Evolutionary conservation across 257 asterid genomes (phyloP).

Genomic region (Paraleonurus japonicus): DNA sequence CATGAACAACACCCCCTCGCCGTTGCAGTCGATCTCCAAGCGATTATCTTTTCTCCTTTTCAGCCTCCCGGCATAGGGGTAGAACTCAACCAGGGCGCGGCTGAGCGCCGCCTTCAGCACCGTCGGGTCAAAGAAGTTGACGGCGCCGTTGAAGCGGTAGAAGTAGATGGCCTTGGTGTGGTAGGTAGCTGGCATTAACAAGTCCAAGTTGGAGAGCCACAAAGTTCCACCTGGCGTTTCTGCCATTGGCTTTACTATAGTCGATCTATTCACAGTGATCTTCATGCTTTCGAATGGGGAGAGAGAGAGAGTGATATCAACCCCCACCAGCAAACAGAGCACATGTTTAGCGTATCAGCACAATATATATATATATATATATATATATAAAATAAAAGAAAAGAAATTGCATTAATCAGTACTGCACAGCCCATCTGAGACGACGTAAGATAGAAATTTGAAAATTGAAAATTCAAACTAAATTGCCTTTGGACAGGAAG

Average conservation of each 20-base stretch:
- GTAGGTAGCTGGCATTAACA: constrained; percentile 33
- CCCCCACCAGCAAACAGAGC: no score
- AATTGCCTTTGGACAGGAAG: no score
- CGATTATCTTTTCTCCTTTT: constrained; percentile 43
- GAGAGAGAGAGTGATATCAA: no score
- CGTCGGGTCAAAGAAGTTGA: constrained; percentile 49
- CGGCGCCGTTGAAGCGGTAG: constrained; percentile 35
- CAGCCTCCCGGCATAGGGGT: no score
- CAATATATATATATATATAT: no score
- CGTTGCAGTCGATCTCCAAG: constrained; percentile 55
- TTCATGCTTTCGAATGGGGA: constrained; percentile 21
- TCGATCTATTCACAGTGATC: constrained; percentile 17
- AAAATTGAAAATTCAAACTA: no score
- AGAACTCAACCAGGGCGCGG: no score
- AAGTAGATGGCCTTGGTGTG: constrained; percentile 48
- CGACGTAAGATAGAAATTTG: no score
- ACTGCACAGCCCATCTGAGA: no score
- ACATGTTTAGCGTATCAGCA: no score
- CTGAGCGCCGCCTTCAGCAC: constrained; percentile 53
- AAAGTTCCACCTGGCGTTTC: constrained; percentile 39
- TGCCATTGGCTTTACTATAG: constrained; percentile 43
- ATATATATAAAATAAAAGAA: no score
- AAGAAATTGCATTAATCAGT: no score
- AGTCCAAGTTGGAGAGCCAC: constrained; percentile 65
- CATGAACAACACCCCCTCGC: constrained; percentile 57